A percentile compares a stretch with the other conserved stretches of the same genome.
Conservation (phyloP, 2,329 filamentous ascomycete species). For the Cladosporium sp. region DNA sequence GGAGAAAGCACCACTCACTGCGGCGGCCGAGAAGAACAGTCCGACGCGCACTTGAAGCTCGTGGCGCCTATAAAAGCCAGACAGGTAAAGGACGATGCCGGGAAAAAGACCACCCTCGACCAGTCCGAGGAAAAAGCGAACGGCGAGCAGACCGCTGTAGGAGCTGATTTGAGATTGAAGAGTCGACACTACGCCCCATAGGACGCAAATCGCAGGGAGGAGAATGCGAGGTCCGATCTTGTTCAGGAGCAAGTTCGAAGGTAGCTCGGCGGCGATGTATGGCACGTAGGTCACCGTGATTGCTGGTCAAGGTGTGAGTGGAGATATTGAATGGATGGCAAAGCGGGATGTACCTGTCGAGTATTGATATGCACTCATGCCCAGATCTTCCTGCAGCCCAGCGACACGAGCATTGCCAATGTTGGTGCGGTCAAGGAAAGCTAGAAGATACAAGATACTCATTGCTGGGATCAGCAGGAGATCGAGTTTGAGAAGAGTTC, state of each 20-base stretch:
- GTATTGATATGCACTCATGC: slow-evolving; percentile 13
- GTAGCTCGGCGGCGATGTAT: slow-evolving; percentile 32
- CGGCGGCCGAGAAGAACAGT: slow-evolving; percentile 27
- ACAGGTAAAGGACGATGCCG: slow-evolving; percentile 42
- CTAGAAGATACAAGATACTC: slow-evolving; percentile 55
- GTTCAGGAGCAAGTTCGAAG: slow-evolving; percentile 34
- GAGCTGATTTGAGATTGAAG: slow-evolving; percentile 25
- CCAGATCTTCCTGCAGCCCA: slow-evolving; percentile 12
- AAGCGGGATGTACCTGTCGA: slow-evolving; percentile 5
- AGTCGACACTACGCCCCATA: slow-evolving; percentile 27
- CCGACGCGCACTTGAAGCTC: slow-evolving; percentile 33
- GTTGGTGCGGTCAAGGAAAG: slow-evolving; percentile 21
- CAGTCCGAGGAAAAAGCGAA: slow-evolving; percentile 43
- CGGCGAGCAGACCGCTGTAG: slow-evolving; percentile 23
- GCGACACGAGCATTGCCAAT: slow-evolving; percentile 2
- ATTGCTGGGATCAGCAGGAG: slow-evolving; percentile 60
- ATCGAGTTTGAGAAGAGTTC: slow-evolving; percentile 65
- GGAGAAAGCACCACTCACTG: slow-evolving; percentile 45
- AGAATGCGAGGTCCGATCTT: slow-evolving; percentile 33
- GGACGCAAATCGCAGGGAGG: slow-evolving; percentile 25
- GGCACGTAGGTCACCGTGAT: slow-evolving; percentile 32
- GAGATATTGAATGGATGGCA: background rate
- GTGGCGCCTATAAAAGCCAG: slow-evolving; percentile 33
- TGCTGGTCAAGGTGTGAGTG: background rate
- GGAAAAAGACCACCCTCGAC: slow-evolving; percentile 48